A percentile compares a stretch with the other conserved stretches of the same genome.
These are phyloP conservation scores for Mollisia scopiformis DNA, from an alignment of 2,329 filamentous ascomycete genomes.

Conservation along the genomic window DNA sequence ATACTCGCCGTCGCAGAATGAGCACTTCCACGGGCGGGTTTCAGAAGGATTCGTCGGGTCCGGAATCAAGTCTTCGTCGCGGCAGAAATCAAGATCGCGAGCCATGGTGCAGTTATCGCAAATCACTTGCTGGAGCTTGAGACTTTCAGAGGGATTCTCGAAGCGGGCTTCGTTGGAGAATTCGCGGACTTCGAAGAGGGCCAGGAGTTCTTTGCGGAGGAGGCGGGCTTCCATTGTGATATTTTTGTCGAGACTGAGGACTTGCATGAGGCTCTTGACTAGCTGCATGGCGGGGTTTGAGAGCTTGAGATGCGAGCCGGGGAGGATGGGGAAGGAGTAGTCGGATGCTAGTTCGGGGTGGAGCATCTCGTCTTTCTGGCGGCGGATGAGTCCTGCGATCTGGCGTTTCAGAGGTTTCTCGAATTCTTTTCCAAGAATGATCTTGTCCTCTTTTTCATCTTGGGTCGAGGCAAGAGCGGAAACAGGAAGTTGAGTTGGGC, in stretches of 20 bases:
- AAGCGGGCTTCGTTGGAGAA: constrained; percentile 90
- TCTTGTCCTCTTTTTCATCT: constrained; percentile 59
- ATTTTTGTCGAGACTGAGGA: constrained; percentile 87
- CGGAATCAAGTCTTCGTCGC: constrained; percentile 80
- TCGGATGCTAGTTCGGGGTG: constrained; percentile 87
- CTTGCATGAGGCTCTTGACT: constrained; percentile 91
- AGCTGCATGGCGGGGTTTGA: constrained; percentile 85
- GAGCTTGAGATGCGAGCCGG: constrained; percentile 66
- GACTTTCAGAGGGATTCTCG: constrained; percentile 77
- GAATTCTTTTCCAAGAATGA: constrained; percentile 79
- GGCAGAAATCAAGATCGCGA: constrained; percentile 88
- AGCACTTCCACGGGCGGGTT: constrained; percentile 69
- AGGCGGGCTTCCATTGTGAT: constrained; percentile 87
- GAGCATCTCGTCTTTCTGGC: constrained; percentile 85
- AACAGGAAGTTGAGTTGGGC: constrained; percentile 61
- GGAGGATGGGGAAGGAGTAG: constrained; percentile 82
- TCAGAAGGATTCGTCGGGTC: background rate
- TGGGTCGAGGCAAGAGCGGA: constrained; percentile 48
- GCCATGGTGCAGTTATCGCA: constrained; percentile 91
- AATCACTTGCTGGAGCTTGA: constrained; percentile 75
- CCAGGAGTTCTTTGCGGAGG: constrained; percentile 84
- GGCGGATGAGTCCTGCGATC: constrained; percentile 77
- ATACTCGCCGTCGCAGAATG: constrained; percentile 74
- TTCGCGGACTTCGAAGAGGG: constrained; percentile 91
- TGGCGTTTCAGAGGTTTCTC: constrained; percentile 91